These are phyloP conservation scores for Kwoniella bestiolae DNA, from an alignment of 768 basidiomycete species.

Conservation along the genomic window DNA sequence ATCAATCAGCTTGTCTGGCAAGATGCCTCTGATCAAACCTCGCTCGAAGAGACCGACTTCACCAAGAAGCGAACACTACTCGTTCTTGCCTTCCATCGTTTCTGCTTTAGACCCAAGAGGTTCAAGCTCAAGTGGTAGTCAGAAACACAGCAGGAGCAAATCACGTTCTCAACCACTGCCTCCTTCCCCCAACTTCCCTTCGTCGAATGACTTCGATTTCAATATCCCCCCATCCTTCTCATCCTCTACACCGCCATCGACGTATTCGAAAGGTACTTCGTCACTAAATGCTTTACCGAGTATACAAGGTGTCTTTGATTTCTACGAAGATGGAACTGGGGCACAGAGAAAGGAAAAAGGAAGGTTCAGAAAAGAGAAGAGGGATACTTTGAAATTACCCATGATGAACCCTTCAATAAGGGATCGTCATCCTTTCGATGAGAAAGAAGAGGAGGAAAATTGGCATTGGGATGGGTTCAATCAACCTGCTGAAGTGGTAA, in stretches of 20 bases:
- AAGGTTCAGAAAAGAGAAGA: not conserved
- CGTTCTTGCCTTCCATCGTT: conserved; percentile 6
- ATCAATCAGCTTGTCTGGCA: conserved; percentile 1
- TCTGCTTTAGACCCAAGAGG: conserved; percentile 7
- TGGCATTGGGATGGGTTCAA: conserved; percentile 8
- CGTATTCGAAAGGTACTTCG: conserved; percentile 10
- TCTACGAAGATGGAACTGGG: not conserved
- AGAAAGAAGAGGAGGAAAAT: conserved; percentile 7
- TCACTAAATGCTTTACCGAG: conserved; percentile 7
- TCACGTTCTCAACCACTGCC: conserved; percentile 6
- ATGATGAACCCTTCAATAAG: conserved; percentile 13
- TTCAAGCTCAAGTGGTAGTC: not conserved
- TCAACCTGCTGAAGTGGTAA: conserved; percentile 7
- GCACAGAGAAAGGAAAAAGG: not conserved
- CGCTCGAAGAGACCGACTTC: conserved; percentile 16
- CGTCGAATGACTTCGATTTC: not conserved
- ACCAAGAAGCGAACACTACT: not conserved
- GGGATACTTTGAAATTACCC: conserved; percentile 19
- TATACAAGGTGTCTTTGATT: conserved; percentile 21
- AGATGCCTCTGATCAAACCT: conserved; percentile 18
- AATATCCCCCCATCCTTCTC: conserved; percentile 1
- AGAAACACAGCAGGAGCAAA: not conserved
- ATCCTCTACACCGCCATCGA: conserved; percentile 10
- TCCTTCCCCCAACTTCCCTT: not conserved
- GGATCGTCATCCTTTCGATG: not conserved